Conservation (phyloP, 805 yeast genomes). For the Groenewaldozyma tartarivorans region DNA sequence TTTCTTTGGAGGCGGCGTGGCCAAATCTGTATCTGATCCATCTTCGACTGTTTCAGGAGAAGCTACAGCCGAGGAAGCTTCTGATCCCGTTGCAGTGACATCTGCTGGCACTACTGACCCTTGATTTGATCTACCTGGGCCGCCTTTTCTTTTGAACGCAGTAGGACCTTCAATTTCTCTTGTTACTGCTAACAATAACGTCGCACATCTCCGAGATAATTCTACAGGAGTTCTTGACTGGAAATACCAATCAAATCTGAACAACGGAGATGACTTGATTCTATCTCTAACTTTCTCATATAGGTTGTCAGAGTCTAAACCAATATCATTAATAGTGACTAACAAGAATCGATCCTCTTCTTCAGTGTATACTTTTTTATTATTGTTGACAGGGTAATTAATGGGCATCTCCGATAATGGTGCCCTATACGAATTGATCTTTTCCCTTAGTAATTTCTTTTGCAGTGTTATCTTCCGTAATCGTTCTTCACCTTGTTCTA, state of each 20-base stretch:
- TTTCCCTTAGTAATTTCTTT: conserved; percentile 67
- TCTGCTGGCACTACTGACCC: conserved; percentile 3
- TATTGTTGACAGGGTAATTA: conserved; percentile 63
- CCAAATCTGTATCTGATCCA: conserved; percentile 8
- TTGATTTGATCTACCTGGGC: conserved; percentile 9
- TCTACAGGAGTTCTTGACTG: conserved; percentile 72
- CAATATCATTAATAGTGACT: conserved; percentile 65
- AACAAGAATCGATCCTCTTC: conserved; percentile 85
- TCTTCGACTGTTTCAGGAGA: conserved; percentile 16
- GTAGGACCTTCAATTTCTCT: conserved; percentile 49
- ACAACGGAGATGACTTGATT: conserved; percentile 60
- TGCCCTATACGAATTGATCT: conserved; percentile 54
- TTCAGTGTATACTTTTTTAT: conserved; percentile 63
- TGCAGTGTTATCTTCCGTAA: conserved; percentile 55
- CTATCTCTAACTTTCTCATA: conserved; percentile 67
- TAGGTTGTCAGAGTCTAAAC: conserved; percentile 66
- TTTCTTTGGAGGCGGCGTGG: no score
- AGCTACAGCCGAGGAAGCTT: conserved; percentile 9
- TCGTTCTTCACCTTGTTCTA: conserved; percentile 83
- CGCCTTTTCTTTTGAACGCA: conserved; percentile 23
- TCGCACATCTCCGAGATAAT: conserved; percentile 70
- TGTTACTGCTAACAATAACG: conserved; percentile 64
- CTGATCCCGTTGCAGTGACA: neutral
- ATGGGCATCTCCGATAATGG: conserved; percentile 71
- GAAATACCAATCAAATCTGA: conserved; percentile 80